Percentiles rank a stretch among this genome's conserved stretches.
phyloP scores from a whole-genome alignment of 176 grass and related monocot species.

The Thalia dealbata region DNA sequence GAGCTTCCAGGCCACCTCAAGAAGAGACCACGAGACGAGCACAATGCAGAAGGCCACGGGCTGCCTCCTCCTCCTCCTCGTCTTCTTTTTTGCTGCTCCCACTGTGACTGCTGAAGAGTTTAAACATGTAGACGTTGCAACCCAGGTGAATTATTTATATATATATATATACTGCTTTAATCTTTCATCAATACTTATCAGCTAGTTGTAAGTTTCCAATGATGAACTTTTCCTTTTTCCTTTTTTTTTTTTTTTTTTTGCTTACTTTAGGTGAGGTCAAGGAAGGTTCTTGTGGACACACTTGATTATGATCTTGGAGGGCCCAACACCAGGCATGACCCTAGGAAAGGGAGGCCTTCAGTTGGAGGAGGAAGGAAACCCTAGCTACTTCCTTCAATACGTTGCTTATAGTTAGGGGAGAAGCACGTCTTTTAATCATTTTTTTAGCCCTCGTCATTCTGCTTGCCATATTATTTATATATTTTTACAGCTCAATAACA shows the following conservation, averaged over 20 bases:
- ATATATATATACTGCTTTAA: neutral
- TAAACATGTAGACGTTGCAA: neutral
- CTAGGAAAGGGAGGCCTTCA: slow-evolving; percentile 1
- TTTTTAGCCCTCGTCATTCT: neutral
- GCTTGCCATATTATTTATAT: neutral
- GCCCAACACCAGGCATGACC: slow-evolving; percentile 1
- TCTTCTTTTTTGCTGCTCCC: neutral
- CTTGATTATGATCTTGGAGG: neutral
- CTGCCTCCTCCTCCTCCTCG: neutral
- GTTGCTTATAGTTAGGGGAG: too few species aligned
- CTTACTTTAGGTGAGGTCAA: neutral
- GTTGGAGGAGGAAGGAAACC: neutral
- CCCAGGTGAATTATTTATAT: neutral
- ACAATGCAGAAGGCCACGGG: neutral
- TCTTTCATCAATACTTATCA: neutral
- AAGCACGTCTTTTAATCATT: neutral
- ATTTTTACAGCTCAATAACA: slow-evolving; percentile 1
- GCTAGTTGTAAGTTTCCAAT: too few species aligned
- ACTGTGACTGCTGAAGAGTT: neutral
- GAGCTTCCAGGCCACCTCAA: neutral
- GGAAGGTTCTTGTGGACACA: neutral
- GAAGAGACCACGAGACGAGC: neutral
- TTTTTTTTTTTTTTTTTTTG: neutral
- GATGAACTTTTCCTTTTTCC: neutral
- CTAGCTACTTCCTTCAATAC: neutral